Base-by-base conservation (phyloP, 2,329 filamentous ascomycete genomes). In the Fusarium longipes region DNA sequence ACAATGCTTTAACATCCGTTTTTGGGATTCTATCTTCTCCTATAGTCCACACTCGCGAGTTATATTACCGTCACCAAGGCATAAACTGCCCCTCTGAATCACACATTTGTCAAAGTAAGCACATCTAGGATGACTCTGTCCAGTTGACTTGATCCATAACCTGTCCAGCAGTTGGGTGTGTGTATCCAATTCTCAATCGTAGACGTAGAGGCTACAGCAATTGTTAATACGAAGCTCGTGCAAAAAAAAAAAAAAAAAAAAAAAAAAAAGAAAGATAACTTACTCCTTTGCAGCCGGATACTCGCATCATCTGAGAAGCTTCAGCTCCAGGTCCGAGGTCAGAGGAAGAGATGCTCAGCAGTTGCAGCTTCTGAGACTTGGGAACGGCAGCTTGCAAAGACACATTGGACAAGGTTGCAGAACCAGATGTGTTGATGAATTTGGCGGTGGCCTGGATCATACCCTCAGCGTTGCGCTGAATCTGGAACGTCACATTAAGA, bases 91-190 rank as follows among this genome's bases (percentile, higher is more conserved):
- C 35, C 33, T 25, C 30, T 27, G 44, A 51, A 42, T 56, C 30
- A 42, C 43, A 55, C 27, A 57, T 45, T 20, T 38, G 24, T 38
- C 27, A 44, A n/a, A 30, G 27, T 18, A 42, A 47, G n/a, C 27
- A 18, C 22, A 25, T 42, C 63, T 67, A 82, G 50, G 80, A 36
- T n/a, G 35, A 83, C 80, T 99, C 96, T 29, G 92, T 90, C 96
- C 96, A 99, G 82, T 97, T 96, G 59, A 98, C 93, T 80, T 98
- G 94, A 75, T 99, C 96, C 76, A 91, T 91, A 18, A 96, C 85
- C 65, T 90, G 86, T 51, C 89, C 89, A 24, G 84, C 87, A 58
- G 87, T 86, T 57, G 91, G 88, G 77, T 91, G 91, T 32, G 87
- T 82, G 77, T 93, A 98, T 57, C 87, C 89, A 74, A 99, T 87